A percentile compares a stretch with the other conserved stretches of the same genome.
These are phyloP conservation scores for Pelargonium australe DNA, from an alignment of 441 rosid species.

Conservation along the genomic window DNA sequence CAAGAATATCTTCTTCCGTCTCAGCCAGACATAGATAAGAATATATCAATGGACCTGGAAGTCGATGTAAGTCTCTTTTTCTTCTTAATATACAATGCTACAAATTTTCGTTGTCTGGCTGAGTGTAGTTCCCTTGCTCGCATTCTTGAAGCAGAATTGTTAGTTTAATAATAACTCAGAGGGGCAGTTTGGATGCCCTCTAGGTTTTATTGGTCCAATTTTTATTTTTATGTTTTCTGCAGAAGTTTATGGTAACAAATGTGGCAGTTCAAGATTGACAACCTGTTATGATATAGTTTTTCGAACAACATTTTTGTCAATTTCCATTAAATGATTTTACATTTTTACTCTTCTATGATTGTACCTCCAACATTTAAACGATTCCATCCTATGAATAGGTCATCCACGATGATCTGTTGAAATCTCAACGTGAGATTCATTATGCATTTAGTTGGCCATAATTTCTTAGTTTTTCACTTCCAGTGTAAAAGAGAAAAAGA, in stretches of 20 bases:
- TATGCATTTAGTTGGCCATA: background rate
- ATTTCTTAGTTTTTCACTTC: background rate
- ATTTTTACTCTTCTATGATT: background rate
- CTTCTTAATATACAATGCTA: background rate
- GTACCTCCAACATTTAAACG: background rate
- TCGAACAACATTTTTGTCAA: background rate
- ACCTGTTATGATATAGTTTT: background rate
- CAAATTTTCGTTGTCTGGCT: no score
- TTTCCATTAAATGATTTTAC: background rate
- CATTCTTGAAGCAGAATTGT: background rate
- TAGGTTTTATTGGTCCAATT: background rate
- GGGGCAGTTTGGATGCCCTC: background rate
- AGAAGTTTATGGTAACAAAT: background rate
- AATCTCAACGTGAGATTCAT: background rate
- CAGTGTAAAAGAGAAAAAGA: no score
- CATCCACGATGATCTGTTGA: background rate
- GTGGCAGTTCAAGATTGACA: background rate
- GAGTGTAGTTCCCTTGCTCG: background rate
- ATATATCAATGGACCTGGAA: conserved; percentile 13
- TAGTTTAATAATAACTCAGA: background rate
- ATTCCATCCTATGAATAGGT: no score
- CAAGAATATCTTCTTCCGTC: conserved; percentile 16
- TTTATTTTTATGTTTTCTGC: background rate
- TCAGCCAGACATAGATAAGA: conserved; percentile 6
- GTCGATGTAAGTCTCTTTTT: conserved; percentile 24